Evolutionary conservation across 2,329 filamentous ascomycete species (phyloP).

Genomic region (Metarhizium anisopliae): DNA sequence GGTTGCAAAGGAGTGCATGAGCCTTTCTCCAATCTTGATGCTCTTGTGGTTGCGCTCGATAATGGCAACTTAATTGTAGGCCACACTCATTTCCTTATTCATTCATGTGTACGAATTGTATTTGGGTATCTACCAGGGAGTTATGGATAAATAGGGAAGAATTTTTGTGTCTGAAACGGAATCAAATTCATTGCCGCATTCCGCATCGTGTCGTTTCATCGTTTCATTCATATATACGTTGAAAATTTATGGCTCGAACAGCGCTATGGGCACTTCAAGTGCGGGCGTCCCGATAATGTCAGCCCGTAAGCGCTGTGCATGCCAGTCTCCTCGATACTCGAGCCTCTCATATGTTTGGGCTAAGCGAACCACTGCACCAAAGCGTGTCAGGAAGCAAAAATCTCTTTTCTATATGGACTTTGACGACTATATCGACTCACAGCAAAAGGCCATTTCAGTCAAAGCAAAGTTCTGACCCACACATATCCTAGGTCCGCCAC

Average conservation of each 20-base stretch:
- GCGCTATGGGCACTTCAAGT: conserved; percentile 27
- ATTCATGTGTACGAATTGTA: neutral
- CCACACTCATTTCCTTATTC: neutral
- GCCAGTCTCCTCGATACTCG: conserved; percentile 36
- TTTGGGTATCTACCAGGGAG: neutral
- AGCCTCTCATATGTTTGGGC: conserved; percentile 51
- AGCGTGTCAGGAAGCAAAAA: conserved; percentile 16
- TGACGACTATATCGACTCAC: conserved; percentile 19
- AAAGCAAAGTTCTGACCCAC: conserved; percentile 51
- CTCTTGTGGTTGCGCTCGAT: neutral
- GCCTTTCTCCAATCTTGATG: neutral
- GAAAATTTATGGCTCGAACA: conserved; percentile 18
- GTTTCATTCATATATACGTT: neutral
- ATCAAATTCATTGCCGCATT: neutral
- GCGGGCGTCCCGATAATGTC: conserved; percentile 33
- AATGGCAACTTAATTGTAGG: neutral
- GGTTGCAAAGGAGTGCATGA: conserved; percentile 16
- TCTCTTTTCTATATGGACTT: neutral
- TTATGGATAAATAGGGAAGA: neutral
- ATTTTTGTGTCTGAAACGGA: neutral
- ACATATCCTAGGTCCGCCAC: conserved; percentile 42
- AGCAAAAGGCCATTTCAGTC: conserved; percentile 44
- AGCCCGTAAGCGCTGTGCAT: conserved; percentile 29
- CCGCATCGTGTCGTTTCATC: neutral
- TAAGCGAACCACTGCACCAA: conserved; percentile 31